Percentiles rank a stretch among this genome's conserved stretches.
Evolutionary conservation across 1,284 basidiomycete species (phyloP).

Genomic region (Leccinum cinnamomeum): DNA sequence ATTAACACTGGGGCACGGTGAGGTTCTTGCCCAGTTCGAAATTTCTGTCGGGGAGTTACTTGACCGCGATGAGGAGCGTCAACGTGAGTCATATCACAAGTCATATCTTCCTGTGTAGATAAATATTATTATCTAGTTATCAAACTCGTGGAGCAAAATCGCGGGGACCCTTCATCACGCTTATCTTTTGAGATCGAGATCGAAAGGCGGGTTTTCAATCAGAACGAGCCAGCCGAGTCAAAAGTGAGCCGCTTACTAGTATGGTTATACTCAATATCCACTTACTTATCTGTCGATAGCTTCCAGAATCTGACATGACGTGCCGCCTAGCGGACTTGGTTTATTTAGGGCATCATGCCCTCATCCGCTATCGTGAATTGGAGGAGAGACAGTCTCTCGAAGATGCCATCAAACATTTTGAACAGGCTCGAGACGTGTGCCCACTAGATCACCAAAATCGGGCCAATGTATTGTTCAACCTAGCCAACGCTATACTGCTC

Average conservation of each 20-base stretch:
- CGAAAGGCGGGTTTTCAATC: neutral
- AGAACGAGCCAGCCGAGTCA: neutral
- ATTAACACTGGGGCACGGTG: neutral
- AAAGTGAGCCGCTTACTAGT: neutral
- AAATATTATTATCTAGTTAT: neutral
- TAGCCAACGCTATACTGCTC: neutral
- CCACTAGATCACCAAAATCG: neutral
- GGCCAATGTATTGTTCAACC: neutral
- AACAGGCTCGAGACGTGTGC: neutral
- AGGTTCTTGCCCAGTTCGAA: neutral
- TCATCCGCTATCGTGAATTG: neutral
- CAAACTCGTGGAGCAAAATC: neutral
- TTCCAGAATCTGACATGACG: neutral
- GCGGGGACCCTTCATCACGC: neutral
- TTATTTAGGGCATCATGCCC: neutral
- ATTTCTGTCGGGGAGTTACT: neutral
- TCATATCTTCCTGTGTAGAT: neutral
- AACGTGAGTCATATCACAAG: neutral
- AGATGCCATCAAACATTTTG: neutral
- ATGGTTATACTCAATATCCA: neutral
- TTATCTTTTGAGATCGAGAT: neutral
- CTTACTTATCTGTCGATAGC: neutral
- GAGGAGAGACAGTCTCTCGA: neutral
- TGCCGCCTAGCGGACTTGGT: neutral
- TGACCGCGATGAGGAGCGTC: neutral